Conservation (phyloP, 78 protist genomes). For the Tieghemostelium lacteum region DNA sequence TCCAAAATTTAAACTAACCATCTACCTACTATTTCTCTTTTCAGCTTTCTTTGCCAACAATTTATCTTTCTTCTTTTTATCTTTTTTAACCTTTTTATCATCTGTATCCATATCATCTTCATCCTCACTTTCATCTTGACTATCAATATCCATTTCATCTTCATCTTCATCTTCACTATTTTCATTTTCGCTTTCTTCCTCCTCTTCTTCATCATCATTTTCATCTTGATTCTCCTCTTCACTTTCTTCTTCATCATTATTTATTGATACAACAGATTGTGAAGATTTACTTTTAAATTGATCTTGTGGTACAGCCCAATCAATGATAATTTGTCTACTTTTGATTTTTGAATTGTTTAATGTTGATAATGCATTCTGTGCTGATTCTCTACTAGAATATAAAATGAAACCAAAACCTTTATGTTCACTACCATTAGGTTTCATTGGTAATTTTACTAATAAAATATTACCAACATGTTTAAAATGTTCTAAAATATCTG, state of each 20-base stretch:
- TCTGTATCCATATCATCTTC: slow-evolving; percentile 33
- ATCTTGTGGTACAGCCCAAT: slow-evolving; percentile 69
- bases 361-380: slow-evolving; percentile 21
- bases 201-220: slow-evolving; percentile 1
- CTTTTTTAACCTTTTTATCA: slow-evolving; percentile 22
- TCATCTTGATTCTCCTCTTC: slow-evolving; percentile 9
- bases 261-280: no score
- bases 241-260: slow-evolving; percentile 7
- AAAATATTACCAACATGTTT: slow-evolving; percentile 23
- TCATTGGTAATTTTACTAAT: slow-evolving; percentile 49
- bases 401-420: slow-evolving; percentile 69
- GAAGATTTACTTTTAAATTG: slow-evolving; percentile 4
- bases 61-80: slow-evolving; percentile 1
- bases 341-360: slow-evolving; percentile 5
- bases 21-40: slow-evolving; percentile 25
- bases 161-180: slow-evolving; percentile 25
- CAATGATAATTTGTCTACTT: slow-evolving; percentile 46
- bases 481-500: slow-evolving; percentile 1
- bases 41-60: slow-evolving; percentile 20
- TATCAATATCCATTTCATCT: slow-evolving; percentile 19
- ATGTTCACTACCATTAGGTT: not conserved
- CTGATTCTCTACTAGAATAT: slow-evolving; percentile 4
- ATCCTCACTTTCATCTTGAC: slow-evolving; percentile 27
- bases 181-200: slow-evolving; percentile 5
- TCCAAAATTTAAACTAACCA: slow-evolving; percentile 14